A percentile compares a stretch with the other conserved stretches of the same genome.
These are phyloP conservation scores for Chaetothyriales sp. DNA, from an alignment of 2,329 filamentous ascomycete genomes.

Conservation along the genomic window DNA sequence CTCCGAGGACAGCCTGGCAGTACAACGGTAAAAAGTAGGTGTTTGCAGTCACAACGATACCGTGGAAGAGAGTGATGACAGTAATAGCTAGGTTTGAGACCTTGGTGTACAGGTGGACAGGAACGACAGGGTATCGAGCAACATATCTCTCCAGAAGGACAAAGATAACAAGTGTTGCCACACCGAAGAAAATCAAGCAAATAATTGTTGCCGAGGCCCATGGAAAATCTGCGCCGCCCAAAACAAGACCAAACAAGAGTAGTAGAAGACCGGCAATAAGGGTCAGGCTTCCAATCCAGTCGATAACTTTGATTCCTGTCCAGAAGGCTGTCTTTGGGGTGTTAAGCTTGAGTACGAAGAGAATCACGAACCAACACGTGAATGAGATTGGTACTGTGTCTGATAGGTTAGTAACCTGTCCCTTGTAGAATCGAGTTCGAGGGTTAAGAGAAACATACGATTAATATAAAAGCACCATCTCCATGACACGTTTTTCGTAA, in stretches of 20 bases:
- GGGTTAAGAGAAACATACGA: not conserved
- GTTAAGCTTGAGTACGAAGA: slow-evolving; percentile 41
- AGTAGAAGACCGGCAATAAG: slow-evolving; percentile 69
- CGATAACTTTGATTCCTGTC: slow-evolving; percentile 33
- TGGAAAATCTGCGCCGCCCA: slow-evolving; percentile 56
- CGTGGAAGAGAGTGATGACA: slow-evolving; percentile 33
- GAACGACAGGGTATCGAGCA: slow-evolving; percentile 49
- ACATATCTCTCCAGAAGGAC: slow-evolving; percentile 41
- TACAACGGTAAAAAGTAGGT: slow-evolving; percentile 64
- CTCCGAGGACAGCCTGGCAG: slow-evolving; percentile 60
- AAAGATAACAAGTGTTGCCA: slow-evolving; percentile 50
- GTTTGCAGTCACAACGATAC: slow-evolving; percentile 25
- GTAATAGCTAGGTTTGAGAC: slow-evolving; percentile 45
- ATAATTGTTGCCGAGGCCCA: slow-evolving; percentile 64
- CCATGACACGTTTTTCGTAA: slow-evolving; percentile 26
- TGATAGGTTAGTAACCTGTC: slow-evolving; percentile 21
- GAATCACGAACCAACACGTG: slow-evolving; percentile 34
- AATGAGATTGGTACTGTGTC: slow-evolving; percentile 41
- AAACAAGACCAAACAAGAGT: slow-evolving; percentile 70
- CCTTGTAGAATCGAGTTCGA: too few relatives aligned
- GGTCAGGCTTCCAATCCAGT: slow-evolving; percentile 46
- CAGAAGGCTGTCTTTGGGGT: slow-evolving; percentile 21
- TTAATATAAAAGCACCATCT: slow-evolving; percentile 34
- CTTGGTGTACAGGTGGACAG: slow-evolving; percentile 45
- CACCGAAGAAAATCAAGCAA: slow-evolving; percentile 62